Evolutionary conservation across 192 early-diverging fungal genomes (phyloP).

Genomic region (Helicostylum pulchrum): DNA sequence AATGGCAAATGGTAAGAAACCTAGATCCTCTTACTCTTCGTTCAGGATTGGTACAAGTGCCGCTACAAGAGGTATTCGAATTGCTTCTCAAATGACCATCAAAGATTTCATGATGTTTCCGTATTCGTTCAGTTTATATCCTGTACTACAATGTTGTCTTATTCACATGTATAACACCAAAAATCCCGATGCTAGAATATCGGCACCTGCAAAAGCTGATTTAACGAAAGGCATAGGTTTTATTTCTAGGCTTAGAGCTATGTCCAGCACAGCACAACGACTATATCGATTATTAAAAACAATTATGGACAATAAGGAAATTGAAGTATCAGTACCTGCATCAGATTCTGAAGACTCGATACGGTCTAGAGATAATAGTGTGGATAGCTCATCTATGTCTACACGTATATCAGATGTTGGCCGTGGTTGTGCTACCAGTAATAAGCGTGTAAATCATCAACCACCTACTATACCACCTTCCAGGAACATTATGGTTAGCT

Average conservation of each 20-base stretch:
- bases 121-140: slow-evolving; percentile 33
- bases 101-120: slow-evolving; percentile 35
- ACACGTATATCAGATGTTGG: slow-evolving; percentile 18
- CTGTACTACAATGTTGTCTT: slow-evolving; percentile 30
- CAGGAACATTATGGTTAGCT: not conserved
- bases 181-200: slow-evolving; percentile 26
- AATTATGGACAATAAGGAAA: slow-evolving; percentile 23
- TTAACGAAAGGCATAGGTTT: slow-evolving; percentile 18
- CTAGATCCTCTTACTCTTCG: slow-evolving; percentile 25
- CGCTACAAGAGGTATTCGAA: slow-evolving; percentile 25
- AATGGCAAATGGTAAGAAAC: slow-evolving; percentile 13
- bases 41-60: slow-evolving; percentile 35
- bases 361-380: not conserved
- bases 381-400: not conserved
- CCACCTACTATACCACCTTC: not conserved
- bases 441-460: not conserved
- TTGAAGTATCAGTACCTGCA: slow-evolving; percentile 11
- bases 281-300: slow-evolving; percentile 19
- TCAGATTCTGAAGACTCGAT: not conserved
- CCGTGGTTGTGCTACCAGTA: not conserved
- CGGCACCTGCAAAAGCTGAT: slow-evolving; percentile 22
- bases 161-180: slow-evolving; percentile 38
- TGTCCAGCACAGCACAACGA: slow-evolving; percentile 25
- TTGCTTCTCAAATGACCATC: slow-evolving; percentile 23
- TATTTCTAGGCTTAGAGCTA: slow-evolving; percentile 17